Evolutionary conservation across 1,284 basidiomycete genomes (phyloP), one percentile per base, ranked within the genome.

Genomic region (Sparassis latifolia): DNA sequence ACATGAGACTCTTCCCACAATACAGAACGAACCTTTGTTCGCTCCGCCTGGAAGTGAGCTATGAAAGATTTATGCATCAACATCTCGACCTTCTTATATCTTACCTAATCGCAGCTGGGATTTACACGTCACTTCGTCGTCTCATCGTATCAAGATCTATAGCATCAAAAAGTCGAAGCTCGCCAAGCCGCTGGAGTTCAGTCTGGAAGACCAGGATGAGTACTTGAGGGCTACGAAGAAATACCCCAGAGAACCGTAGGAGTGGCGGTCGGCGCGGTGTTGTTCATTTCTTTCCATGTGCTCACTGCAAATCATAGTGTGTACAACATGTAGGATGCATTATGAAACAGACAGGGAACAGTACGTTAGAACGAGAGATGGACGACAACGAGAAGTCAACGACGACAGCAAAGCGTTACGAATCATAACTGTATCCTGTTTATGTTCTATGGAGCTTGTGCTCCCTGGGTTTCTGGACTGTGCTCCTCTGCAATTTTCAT

Each of bases 1-100:
- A 74, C 74, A 0, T 80, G 79, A 78, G 78, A 80, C 57, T 77
- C 76, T 12, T 76, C 76, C 5, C 77, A 76, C 63, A 80, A 81
- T 57, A 80, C 77, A 3, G 74, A 80, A 56, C 79, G 78, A 27
- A 79, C 78, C 2, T 78, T 72, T 53, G 74, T 80, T 6, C 73
- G 76, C 33, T 79, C 76, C 12, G 73, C 76, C 3, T 78, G 76
- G 76, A 79, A 78, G 77, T 78, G 55, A 52, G 75, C 62, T 12
- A 27, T 47, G 28, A 29, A 6, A 6, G 5, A 5, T 20, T 10
- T n/a, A 12, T 5, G 4, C 5, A 5, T 41, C 40, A 5, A 5
- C 12, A n/a, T 28, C 40, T 45, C 12, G 42, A 35, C 9, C 12
- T 7, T 45, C 31, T 49, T 20, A 30, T 41, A 37, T 33, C 42